These are phyloP conservation scores for Paramecium primaurelia DNA, from an alignment of 73 alveolate species.

Conservation along the genomic window DNA sequence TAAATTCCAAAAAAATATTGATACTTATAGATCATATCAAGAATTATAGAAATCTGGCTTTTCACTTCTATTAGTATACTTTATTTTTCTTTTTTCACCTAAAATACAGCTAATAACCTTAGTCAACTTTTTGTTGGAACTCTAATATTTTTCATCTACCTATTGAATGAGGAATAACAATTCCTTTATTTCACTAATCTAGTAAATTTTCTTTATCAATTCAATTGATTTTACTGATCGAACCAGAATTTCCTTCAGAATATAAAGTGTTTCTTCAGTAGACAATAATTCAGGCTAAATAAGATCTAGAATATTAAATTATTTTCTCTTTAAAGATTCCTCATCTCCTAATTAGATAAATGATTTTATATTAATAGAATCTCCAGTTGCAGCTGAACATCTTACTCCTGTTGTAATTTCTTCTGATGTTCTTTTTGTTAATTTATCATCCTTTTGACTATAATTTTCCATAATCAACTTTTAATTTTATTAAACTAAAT, in stretches of 20 bases:
- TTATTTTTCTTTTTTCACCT: not conserved
- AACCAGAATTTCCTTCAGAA: not conserved
- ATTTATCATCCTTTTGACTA: not conserved
- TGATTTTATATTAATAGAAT: slow-evolving; percentile 18
- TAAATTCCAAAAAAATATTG: slow-evolving; percentile 13
- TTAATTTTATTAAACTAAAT: not conserved
- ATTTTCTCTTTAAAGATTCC: not conserved
- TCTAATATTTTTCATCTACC: not conserved
- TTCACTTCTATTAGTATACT: not conserved
- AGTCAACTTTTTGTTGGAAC: not conserved
- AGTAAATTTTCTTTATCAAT: not conserved
- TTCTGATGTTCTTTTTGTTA: not conserved
- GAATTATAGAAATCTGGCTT: not conserved
- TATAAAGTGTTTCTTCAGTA: not conserved
- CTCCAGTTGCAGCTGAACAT: slow-evolving; percentile 37
- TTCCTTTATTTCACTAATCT: not conserved
- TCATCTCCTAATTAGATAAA: not conserved
- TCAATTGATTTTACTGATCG: not conserved
- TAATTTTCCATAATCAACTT: not conserved
- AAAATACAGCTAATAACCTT: not conserved
- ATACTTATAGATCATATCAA: not conserved
- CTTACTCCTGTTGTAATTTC: slow-evolving; percentile 21
- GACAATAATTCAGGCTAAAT: slow-evolving; percentile 10
- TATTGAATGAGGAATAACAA: not conserved
- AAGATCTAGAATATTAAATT: not conserved